These are phyloP conservation scores for Rhododendron griersonianum DNA, from an alignment of 148 eudicot genomes.

Conservation along the genomic window DNA sequence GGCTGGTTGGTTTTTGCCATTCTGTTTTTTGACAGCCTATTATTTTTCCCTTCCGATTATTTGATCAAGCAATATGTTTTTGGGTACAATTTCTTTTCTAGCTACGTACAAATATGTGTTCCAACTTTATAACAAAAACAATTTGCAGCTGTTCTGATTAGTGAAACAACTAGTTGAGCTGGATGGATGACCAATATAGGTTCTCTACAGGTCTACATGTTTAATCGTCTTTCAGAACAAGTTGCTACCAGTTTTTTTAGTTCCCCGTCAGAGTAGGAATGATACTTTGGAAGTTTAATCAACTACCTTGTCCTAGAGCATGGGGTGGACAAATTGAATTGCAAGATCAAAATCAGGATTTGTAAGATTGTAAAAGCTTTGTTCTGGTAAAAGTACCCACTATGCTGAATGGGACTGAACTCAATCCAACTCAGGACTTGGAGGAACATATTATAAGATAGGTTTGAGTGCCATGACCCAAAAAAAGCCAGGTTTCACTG, in stretches of 20 bases:
- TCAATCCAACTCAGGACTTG: background rate
- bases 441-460: background rate
- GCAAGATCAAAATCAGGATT: background rate
- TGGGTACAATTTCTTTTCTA: background rate
- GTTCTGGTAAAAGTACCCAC: background rate
- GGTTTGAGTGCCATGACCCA: background rate
- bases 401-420: background rate
- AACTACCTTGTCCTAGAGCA: background rate
- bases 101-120: background rate
- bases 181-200: background rate
- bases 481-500: background rate
- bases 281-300: background rate
- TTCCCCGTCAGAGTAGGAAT: background rate
- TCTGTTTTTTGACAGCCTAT: background rate
- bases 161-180: background rate
- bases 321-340: background rate
- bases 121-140: background rate
- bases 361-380: background rate
- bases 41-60: background rate
- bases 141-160: background rate
- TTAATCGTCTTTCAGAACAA: background rate
- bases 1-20: background rate
- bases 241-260: background rate
- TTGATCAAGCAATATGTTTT: background rate
- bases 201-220: background rate